Evolutionary conservation across 1,139 yeast species (phyloP).

Genomic region (Magnusiomyces clavatus): DNA sequence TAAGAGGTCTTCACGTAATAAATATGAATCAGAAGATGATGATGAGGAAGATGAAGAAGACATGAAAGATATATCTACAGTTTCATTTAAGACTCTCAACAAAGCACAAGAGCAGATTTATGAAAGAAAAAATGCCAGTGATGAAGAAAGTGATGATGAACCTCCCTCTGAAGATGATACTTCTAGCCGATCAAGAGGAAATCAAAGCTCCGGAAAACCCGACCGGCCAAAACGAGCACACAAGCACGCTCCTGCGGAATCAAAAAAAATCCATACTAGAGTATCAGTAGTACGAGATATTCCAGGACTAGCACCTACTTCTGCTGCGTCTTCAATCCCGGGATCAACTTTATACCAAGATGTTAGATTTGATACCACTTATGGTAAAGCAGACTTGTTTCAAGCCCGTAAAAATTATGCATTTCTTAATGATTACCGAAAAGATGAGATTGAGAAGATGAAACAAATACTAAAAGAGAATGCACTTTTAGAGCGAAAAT

Average conservation of each 20-base stretch:
- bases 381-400: constrained; percentile 70
- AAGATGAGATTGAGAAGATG: constrained; percentile 49
- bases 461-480: constrained; percentile 30
- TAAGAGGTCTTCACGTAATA: too few relatives aligned
- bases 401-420: constrained; percentile 65
- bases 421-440: constrained; percentile 79
- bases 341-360: constrained; percentile 41
- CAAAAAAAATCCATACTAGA: constrained; percentile 40
- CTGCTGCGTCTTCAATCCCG: constrained; percentile 29
- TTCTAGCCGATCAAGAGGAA: neutral
- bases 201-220: constrained; percentile 8
- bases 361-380: constrained; percentile 82
- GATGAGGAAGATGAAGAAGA: constrained; percentile 26
- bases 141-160: constrained; percentile 12
- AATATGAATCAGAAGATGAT: constrained; percentile 16
- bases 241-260: constrained; percentile 78
- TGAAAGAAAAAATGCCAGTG: constrained; percentile 15
- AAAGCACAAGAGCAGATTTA: constrained; percentile 41
- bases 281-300: constrained; percentile 64
- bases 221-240: constrained; percentile 19
- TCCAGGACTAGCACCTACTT: constrained; percentile 50
- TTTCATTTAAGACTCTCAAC: constrained; percentile 55
- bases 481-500: neutral
- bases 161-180: neutral
- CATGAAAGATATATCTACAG: constrained; percentile 17